phyloP scores from a whole-genome alignment of 805 yeast species.

The Wickerhamiella dianesei region DNA sequence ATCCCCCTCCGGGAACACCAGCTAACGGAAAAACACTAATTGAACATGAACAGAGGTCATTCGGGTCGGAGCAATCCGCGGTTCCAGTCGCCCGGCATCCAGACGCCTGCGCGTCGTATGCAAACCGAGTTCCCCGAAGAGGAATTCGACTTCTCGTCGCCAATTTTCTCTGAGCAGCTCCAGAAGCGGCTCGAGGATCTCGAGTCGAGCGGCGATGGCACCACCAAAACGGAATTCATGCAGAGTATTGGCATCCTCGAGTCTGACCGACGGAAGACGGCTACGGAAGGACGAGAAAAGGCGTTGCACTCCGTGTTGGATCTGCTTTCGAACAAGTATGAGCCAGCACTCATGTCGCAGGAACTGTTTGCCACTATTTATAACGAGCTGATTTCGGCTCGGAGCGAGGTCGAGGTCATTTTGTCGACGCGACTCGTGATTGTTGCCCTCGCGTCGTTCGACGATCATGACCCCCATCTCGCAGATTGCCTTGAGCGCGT shows the following conservation, averaged over 20 bases:
- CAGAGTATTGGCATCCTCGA: conserved; percentile 20
- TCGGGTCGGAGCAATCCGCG: neutral
- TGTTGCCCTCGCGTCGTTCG: conserved; percentile 15
- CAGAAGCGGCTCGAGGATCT: conserved; percentile 15
- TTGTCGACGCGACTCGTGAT: conserved; percentile 22
- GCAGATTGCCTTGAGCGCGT: conserved; percentile 14
- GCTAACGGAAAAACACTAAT: too few relatives aligned
- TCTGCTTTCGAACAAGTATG: conserved; percentile 22
- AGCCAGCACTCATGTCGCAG: conserved; percentile 20
- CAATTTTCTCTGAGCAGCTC: conserved; percentile 15
- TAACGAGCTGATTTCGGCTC: conserved; percentile 25
- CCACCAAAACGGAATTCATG: conserved; percentile 4
- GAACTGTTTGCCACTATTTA: conserved; percentile 14
- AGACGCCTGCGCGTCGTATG: neutral
- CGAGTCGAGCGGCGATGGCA: neutral
- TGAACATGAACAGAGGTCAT: neutral
- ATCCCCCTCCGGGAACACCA: too few relatives aligned
- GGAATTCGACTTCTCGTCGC: conserved; percentile 12
- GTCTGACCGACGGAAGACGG: conserved; percentile 22
- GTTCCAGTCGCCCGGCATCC: neutral
- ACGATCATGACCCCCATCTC: conserved; percentile 18
- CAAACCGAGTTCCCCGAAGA: neutral
- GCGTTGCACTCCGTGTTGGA: conserved; percentile 21
- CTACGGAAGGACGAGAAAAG: conserved; percentile 23
- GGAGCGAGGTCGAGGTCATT: conserved; percentile 22